Evolutionary conservation across 2,329 filamentous ascomycete species (phyloP).

Genomic region (Aspergillus fumigatus): DNA sequence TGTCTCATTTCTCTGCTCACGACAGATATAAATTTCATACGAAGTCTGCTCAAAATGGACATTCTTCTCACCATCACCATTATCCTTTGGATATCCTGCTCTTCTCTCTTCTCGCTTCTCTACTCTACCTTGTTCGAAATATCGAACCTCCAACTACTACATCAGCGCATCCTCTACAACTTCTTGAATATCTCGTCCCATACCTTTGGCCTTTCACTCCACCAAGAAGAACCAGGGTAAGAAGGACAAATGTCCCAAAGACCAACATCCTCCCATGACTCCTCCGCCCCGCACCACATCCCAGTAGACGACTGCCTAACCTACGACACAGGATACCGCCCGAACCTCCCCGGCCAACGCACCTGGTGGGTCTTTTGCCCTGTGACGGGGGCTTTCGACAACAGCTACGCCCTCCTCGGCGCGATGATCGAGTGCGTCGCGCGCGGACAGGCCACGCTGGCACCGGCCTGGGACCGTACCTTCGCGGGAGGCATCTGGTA

Average conservation of each 20-base stretch:
- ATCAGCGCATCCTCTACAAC: no score
- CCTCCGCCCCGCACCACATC: not conserved
- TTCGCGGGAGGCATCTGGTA: not conserved
- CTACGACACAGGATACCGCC: not conserved
- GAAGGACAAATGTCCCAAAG: not conserved
- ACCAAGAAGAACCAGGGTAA: not conserved
- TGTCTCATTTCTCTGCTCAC: not conserved
- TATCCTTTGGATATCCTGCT: not conserved
- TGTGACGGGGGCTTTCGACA: not conserved
- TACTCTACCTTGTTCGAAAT: not conserved
- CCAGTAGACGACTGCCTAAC: not conserved
- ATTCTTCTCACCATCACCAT: not conserved
- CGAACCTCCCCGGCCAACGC: not conserved
- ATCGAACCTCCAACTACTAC: not conserved
- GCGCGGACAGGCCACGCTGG: not conserved
- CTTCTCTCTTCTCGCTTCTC: not conserved
- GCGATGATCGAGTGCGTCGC: not conserved
- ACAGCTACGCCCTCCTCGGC: not conserved
- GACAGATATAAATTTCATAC: not conserved
- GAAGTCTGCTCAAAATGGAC: not conserved
- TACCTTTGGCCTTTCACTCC: not conserved
- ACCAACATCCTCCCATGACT: not conserved
- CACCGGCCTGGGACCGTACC: not conserved
- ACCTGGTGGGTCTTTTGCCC: not conserved
- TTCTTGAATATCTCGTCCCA: no score